phyloP scores from a whole-genome alignment of 169 alveolate genomes.

The Cryptosporidium muris region DNA sequence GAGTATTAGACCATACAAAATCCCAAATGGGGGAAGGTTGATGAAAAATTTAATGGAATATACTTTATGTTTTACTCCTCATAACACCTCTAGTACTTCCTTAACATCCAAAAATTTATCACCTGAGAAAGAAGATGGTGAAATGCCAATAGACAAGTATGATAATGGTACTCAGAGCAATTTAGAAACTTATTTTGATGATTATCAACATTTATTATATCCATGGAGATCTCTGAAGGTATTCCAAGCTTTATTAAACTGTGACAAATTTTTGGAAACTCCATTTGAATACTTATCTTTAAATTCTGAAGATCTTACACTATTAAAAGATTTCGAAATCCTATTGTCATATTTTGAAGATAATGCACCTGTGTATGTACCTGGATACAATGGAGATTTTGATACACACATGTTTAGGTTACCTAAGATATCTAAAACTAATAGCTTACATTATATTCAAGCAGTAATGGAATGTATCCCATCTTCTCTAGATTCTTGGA shows the following conservation, averaged over 20 bases:
- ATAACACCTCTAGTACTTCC: too few relatives aligned
- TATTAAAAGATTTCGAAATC: slow-evolving; percentile 25
- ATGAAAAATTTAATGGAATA: too few relatives aligned
- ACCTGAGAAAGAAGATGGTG: slow-evolving; percentile 56
- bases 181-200: neutral
- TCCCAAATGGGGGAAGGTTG: neutral
- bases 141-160: slow-evolving; percentile 27
- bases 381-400: neutral
- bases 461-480: slow-evolving; percentile 60
- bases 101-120: too few relatives aligned
- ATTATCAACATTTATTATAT: slow-evolving; percentile 4
- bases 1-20: neutral
- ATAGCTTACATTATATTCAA: neutral
- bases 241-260: slow-evolving; percentile 22
- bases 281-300: slow-evolving; percentile 12
- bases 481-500: slow-evolving; percentile 29
- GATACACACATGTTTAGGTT: neutral
- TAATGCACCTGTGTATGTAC: slow-evolving; percentile 3
- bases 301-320: neutral
- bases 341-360: slow-evolving; percentile 54
- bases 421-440: neutral
- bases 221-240: slow-evolving; percentile 10
- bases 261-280: slow-evolving; percentile 46
- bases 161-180: neutral
- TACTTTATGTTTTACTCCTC: too few relatives aligned